Evolutionary conservation across 495 filamentous ascomycete species (phyloP), one percentile per base, ranked within the genome.

Genomic region (Lepidopterella palustris): DNA sequence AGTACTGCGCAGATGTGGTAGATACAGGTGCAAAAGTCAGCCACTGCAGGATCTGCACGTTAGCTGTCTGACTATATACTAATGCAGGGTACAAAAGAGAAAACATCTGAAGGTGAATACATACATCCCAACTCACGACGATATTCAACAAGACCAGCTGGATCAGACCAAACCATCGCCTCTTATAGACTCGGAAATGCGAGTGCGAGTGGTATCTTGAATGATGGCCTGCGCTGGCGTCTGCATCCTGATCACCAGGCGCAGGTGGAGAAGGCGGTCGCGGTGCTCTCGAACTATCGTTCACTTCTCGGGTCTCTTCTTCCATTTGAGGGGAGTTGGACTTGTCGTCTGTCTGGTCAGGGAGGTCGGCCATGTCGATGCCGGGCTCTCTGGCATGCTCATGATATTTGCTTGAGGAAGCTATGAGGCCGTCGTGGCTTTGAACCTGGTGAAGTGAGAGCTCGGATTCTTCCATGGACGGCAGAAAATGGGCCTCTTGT

Each of bases 41-140:
- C 92, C 92, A 97, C 88, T 92, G 62, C 23, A 15, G 18, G 8
- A 31, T 11, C 28, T 8, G 24, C 21, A 60, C 21, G 27, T 47
- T 55, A 56, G 53, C 18, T 45, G 20, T 8, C 1, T 50, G 20
- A n/a, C 2, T 18, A 24, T 48, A 9, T 11, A 47, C 21, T 45
- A 49, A 50, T 55, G 23, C 49, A 25, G 27, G 56, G 29, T n/a
- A n/a, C n/a, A 8, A 50, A 50, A 27, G 4, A 23, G 18, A 5
- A 49, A 21, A 64, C 25, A 31, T 18, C 4, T 39, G n/a, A 55
- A 53, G 13, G 31, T 29, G 55, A 15, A 42, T 28, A 82, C 88
- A 79, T 82, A 95, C 90, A 79, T 93, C 89, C 92, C 92, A 97
- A 69, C 87, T 92, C 26, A 95, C 85, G 55, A 98, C 83, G 51